A percentile compares a stretch with the other conserved stretches of the same genome.
phyloP scores from a whole-genome alignment of 2,329 filamentous ascomycete species.

The Trichophyton mentagrophytes region DNA sequence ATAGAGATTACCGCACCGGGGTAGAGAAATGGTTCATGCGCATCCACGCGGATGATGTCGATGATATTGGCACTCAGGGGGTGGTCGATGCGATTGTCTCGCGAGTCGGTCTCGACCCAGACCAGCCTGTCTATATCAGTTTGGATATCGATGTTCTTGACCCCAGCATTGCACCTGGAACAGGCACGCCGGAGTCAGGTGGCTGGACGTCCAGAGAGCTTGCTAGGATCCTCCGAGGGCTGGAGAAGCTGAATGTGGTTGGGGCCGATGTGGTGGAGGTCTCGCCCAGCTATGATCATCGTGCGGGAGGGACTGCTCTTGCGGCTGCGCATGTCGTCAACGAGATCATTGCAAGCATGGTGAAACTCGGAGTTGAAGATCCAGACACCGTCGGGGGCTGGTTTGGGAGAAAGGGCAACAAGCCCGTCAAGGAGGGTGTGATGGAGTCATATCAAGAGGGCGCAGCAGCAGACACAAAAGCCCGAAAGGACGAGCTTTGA shows the following conservation, averaged over 20 bases:
- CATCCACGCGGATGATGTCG: constrained; percentile 74
- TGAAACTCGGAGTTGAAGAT: constrained; percentile 30
- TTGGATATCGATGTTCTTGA: constrained; percentile 75
- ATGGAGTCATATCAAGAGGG: background rate
- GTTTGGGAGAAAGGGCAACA: background rate
- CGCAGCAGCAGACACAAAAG: background rate
- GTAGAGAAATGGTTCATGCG: constrained; percentile 65
- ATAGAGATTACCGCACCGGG: constrained; percentile 59
- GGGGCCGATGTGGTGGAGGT: constrained; percentile 88
- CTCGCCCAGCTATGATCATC: constrained; percentile 69
- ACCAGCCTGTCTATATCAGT: constrained; percentile 67
- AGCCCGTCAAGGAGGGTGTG: background rate
- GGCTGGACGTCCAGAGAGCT: constrained; percentile 85
- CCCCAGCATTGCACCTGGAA: constrained; percentile 57
- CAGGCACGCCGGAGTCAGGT: constrained; percentile 78
- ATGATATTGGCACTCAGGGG: constrained; percentile 61
- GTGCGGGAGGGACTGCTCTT: constrained; percentile 66
- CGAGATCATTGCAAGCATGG: constrained; percentile 60
- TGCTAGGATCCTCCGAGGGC: constrained; percentile 66
- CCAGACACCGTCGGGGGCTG: constrained; percentile 25
- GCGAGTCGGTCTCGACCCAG: constrained; percentile 50
- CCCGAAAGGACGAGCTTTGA: background rate
- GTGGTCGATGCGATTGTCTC: constrained; percentile 58
- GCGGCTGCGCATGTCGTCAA: constrained; percentile 74
- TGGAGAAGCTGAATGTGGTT: constrained; percentile 70